Evolutionary conservation across 164 flowering plant species (phyloP), one percentile per base, ranked within the genome.

Genomic region (Sextonia rubra): DNA sequence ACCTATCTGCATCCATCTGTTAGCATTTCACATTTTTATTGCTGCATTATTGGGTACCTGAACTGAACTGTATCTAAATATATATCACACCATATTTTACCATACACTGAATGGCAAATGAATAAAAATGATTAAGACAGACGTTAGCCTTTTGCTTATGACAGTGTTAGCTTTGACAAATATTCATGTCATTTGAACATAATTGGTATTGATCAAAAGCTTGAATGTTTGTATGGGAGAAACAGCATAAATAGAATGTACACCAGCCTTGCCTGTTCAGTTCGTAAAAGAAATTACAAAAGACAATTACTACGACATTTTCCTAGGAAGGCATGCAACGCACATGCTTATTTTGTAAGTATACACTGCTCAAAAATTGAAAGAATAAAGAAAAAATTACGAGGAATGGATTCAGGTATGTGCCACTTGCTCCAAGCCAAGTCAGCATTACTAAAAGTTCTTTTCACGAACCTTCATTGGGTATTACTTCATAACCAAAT

Each of bases 281-380:
- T 68, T 25, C 20, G 60, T 6, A n/a, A 23, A 20, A 44, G 26
- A 12, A 66, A 37, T 37, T 37, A 37, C 44, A 44, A 44, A 66
- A 37, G 44, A 37, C 44, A 37, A 37, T 27, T 2, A 37, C 44
- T 8, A 8, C 11, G 44, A 37, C 44, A 37, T 37, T 0, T 37
- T 37, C 44, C 44, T 37, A 37, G 11, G 44, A 37, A 37, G n/a
- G 29, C 29, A 22, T 26, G 7, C 11, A 64, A 17, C 2, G 5
- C n/a, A 1, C 32, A 64, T 64, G 52, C 52, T 66, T 66, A 27
- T n/a, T 44, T 17, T 68, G 70, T 68, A 20, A 12, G 70, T 25
- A 47, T 47, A 68, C 47, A 49, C 29, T 68, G 37, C 22, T 8
- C 60, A 68, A 49, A 24, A 32, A 68, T 47, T 27, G 11, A 68